A percentile compares a stretch with the other conserved stretches of the same genome.
Conservation (phyloP, 129 eudicot genomes). For the Flaveria sonorensis region DNA sequence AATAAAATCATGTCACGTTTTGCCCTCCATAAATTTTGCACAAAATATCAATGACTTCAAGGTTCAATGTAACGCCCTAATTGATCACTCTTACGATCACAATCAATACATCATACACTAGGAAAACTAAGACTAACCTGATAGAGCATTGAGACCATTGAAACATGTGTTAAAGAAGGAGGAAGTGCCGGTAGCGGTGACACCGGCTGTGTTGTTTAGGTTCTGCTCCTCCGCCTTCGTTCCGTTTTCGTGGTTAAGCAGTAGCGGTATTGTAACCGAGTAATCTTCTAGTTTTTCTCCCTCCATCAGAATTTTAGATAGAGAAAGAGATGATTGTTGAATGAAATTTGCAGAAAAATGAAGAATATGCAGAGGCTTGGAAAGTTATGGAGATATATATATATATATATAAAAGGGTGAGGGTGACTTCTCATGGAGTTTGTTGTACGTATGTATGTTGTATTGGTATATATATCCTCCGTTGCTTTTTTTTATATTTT, state of each 20-base stretch:
- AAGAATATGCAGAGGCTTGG: conserved; percentile 21
- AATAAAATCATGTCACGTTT: too few species aligned
- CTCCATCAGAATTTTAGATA: conserved; percentile 13
- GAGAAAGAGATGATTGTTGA: not conserved
- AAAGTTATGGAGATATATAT: conserved; percentile 10
- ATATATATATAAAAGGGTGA: too few species aligned
- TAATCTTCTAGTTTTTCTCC: conserved; percentile 33
- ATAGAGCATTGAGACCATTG: conserved; percentile 86
- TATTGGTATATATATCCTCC: not conserved
- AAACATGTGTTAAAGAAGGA: conserved; percentile 76
- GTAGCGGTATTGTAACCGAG: conserved; percentile 40
- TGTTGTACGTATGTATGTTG: not conserved
- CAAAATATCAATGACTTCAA: too few species aligned
- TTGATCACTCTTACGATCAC: not conserved
- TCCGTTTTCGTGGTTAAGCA: conserved; percentile 26
- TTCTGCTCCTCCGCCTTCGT: conserved; percentile 12
- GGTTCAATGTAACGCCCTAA: not conserved
- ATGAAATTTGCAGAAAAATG: not conserved
- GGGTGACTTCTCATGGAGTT: not conserved
- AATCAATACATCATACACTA: not conserved
- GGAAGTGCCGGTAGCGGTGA: conserved; percentile 35
- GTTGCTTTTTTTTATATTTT: not conserved
- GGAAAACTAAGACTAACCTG: conserved; percentile 47
- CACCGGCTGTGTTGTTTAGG: conserved; percentile 1
- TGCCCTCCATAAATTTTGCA: too few species aligned